Evolutionary conservation across 371 early-diverging fungal genomes (phyloP).

Genomic region (Batrachochytrium dendrobatidis): DNA sequence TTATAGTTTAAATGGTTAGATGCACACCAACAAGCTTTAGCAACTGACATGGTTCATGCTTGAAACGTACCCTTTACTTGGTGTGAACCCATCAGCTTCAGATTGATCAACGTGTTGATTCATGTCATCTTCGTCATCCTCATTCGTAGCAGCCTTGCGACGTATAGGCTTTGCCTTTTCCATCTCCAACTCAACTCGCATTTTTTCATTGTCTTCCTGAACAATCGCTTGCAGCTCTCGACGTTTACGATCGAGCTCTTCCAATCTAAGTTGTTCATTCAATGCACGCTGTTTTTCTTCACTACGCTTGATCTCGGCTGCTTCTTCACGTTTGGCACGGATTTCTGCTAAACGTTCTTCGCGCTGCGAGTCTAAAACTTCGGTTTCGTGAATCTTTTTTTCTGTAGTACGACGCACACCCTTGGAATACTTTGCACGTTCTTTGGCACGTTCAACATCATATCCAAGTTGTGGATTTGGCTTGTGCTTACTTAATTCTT

Average conservation of each 20-base stretch:
- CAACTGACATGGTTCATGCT: too few relatives aligned
- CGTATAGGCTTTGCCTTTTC: not conserved
- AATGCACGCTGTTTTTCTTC: slow-evolving; percentile 33
- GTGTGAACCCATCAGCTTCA: too few relatives aligned
- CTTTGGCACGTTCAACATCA: slow-evolving; percentile 30
- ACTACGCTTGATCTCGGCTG: slow-evolving; percentile 45
- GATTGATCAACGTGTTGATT: too few relatives aligned
- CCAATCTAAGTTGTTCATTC: slow-evolving; percentile 27
- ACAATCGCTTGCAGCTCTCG: not conserved
- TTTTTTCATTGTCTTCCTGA: slow-evolving; percentile 6
- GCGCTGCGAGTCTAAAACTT: slow-evolving; percentile 27
- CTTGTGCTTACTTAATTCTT: slow-evolving; percentile 13
- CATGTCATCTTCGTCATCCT: not conserved
- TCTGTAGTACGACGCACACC: slow-evolving; percentile 27
- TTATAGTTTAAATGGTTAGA: too few relatives aligned
- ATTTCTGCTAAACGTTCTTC: slow-evolving; percentile 26
- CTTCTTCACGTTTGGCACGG: slow-evolving; percentile 38
- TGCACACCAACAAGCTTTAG: too few relatives aligned
- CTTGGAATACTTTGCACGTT: slow-evolving; percentile 32
- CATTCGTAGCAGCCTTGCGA: not conserved
- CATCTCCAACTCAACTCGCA: not conserved
- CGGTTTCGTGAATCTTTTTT: slow-evolving; percentile 41
- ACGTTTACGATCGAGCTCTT: slow-evolving; percentile 6
- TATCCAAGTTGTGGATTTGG: slow-evolving; percentile 24
- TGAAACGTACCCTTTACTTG: too few relatives aligned